Percentiles rank a stretch among this genome's conserved stretches.
Evolutionary conservation across 768 basidiomycete genomes (phyloP).

Genomic region (Amanita muscaria): DNA sequence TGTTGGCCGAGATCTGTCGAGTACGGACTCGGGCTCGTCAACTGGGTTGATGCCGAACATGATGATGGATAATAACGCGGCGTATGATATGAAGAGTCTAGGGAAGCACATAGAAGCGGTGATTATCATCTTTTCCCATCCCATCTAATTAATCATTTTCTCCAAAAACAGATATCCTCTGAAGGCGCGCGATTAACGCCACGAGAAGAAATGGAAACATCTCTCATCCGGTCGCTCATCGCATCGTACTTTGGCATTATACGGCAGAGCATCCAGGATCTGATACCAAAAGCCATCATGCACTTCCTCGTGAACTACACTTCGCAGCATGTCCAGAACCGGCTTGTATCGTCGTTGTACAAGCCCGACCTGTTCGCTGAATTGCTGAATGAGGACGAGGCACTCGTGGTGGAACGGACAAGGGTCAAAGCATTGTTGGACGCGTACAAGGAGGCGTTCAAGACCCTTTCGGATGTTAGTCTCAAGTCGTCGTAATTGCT

Average conservation of each 20-base stretch:
- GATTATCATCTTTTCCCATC: slow-evolving; percentile 26
- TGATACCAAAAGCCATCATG: slow-evolving; percentile 98
- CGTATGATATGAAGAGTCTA: slow-evolving; percentile 97
- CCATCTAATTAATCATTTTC: slow-evolving; percentile 9
- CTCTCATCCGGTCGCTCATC: slow-evolving; percentile 89
- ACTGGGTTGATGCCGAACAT: slow-evolving; percentile 59
- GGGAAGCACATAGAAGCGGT: slow-evolving; percentile 97
- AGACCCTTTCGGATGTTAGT: slow-evolving; percentile 75
- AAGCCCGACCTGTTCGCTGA: slow-evolving; percentile 90
- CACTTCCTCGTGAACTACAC: slow-evolving; percentile 95
- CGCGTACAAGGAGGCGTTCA: slow-evolving; percentile 93
- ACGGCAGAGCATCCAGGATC: slow-evolving; percentile 92
- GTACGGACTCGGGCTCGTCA: slow-evolving; percentile 38
- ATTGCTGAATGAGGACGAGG: slow-evolving; percentile 91
- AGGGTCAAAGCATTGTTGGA: slow-evolving; percentile 91
- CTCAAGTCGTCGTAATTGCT: slow-evolving; percentile 59
- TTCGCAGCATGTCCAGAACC: slow-evolving; percentile 94
- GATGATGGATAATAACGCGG: slow-evolving; percentile 68
- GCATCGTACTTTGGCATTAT: slow-evolving; percentile 94
- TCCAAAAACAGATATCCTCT: slow-evolving; percentile 38
- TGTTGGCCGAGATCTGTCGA: slow-evolving; percentile 59
- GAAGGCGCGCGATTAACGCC: slow-evolving; percentile 58
- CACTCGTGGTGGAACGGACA: slow-evolving; percentile 85
- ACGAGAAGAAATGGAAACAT: slow-evolving; percentile 95
- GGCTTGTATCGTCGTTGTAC: slow-evolving; percentile 89